A percentile compares a stretch with the other conserved stretches of the same genome.
Evolutionary conservation across 2,329 filamentous ascomycete species (phyloP).

Genomic region (Alternaria arbusti): DNA sequence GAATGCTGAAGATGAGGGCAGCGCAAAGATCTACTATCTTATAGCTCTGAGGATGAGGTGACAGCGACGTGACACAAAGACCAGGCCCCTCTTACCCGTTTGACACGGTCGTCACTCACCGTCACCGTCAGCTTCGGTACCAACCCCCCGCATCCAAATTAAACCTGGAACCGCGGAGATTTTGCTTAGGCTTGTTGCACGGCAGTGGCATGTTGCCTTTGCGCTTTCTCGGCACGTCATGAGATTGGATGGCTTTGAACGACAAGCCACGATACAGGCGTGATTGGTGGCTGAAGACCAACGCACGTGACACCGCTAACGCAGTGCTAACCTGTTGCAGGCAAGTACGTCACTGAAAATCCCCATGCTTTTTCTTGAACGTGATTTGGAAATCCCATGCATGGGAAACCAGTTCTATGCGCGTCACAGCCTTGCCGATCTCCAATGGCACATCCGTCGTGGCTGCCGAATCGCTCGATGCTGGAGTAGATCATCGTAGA

Average conservation of each 20-base stretch:
- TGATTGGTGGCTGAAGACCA: not conserved
- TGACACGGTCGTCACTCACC: slow-evolving; percentile 1
- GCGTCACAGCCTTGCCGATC: not conserved
- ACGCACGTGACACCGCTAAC: slow-evolving; percentile 7
- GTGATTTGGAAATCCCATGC: not conserved
- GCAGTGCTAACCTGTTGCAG: not conserved
- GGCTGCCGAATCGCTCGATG: not conserved
- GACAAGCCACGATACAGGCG: not conserved
- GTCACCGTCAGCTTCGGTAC: not conserved
- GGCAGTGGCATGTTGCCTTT: not conserved
- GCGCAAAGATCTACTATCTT: not conserved
- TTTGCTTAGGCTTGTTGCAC: not conserved
- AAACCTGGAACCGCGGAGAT: not conserved
- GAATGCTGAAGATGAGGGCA: not conserved
- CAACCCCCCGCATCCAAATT: not conserved
- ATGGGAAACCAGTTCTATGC: not conserved
- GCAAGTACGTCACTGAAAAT: slow-evolving; percentile 2
- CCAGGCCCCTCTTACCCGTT: not conserved
- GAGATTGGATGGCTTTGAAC: not conserved
- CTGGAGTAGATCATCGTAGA: not conserved
- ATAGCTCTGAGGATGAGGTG: not conserved
- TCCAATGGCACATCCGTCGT: not conserved
- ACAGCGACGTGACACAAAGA: not conserved
- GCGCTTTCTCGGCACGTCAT: not conserved
- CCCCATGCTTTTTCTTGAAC: not conserved